phyloP scores from a whole-genome alignment of 2,329 filamentous ascomycete genomes.

The Colletotrichum abscissum region DNA sequence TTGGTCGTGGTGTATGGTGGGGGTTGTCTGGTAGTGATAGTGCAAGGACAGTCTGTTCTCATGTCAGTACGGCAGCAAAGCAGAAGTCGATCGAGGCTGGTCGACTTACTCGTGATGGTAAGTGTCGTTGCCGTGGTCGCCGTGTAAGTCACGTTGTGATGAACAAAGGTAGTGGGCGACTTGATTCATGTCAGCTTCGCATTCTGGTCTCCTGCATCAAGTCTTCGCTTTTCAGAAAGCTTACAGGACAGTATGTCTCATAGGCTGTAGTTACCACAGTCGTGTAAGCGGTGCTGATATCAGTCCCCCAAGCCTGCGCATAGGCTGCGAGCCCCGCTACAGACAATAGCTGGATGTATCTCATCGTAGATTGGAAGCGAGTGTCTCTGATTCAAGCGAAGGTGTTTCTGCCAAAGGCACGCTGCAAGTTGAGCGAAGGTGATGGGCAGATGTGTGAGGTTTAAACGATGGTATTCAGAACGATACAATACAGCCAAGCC shows the following conservation, averaged over 20 bases:
- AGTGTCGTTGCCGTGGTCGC: constrained; percentile 54
- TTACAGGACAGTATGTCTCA: constrained; percentile 57
- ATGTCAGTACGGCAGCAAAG: constrained; percentile 40
- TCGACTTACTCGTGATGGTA: constrained; percentile 56
- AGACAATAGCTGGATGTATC: constrained; percentile 46
- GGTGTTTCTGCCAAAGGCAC: constrained; percentile 36
- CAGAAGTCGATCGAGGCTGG: neutral
- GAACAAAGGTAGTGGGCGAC: constrained; percentile 51
- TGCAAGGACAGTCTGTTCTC: constrained; percentile 58
- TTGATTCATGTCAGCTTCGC: constrained; percentile 33
- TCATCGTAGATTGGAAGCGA: constrained; percentile 47
- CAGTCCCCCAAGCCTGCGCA: constrained; percentile 41
- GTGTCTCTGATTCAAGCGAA: constrained; percentile 37
- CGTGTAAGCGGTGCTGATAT: constrained; percentile 43
- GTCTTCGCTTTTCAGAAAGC: constrained; percentile 28
- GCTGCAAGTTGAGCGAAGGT: constrained; percentile 37
- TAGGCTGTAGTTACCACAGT: constrained; percentile 52
- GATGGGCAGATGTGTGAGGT: constrained; percentile 6
- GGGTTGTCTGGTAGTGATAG: constrained; percentile 48
- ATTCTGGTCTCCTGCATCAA: neutral
- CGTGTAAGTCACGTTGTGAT: constrained; percentile 56
- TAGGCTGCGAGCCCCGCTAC: constrained; percentile 45
- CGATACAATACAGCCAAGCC: neutral
- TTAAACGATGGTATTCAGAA: neutral
- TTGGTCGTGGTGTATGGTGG: constrained; percentile 44